Evolutionary conservation across 2,329 filamentous ascomycete species (phyloP).

Genomic region (Pseudogymnoascus sp.): DNA sequence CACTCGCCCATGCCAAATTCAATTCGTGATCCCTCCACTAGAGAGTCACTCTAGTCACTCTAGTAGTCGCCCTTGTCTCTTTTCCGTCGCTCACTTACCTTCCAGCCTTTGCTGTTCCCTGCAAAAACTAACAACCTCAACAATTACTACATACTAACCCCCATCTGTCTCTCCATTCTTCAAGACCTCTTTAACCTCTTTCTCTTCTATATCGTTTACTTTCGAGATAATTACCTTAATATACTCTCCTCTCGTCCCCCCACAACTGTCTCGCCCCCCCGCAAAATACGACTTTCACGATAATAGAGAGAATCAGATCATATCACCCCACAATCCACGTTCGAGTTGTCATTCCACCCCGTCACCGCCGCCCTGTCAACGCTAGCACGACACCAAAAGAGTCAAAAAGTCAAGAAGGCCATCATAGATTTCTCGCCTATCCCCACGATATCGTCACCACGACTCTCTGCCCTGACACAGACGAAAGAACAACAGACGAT

Average conservation of each 20-base stretch:
- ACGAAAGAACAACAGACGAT: neutral
- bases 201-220: neutral
- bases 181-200: neutral
- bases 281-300: neutral
- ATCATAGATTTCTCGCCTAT: neutral
- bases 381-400: neutral
- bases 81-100: neutral
- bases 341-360: neutral
- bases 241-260: neutral
- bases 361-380: neutral
- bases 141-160: neutral
- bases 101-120: neutral
- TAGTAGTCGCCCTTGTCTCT: too few species aligned
- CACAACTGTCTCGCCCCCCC: neutral
- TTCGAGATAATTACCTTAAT: neutral
- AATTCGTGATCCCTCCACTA: neutral
- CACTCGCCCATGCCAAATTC: neutral
- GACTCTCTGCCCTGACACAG: neutral
- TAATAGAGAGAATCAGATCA: neutral
- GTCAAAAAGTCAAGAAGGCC: neutral
- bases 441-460: neutral
- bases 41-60: too few species aligned
- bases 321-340: neutral
- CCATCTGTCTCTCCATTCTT: neutral
- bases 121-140: slow-evolving; percentile 1